These are phyloP conservation scores for Coniochaeta hoffmannii DNA, from an alignment of 2,329 filamentous ascomycete species.

Conservation along the genomic window DNA sequence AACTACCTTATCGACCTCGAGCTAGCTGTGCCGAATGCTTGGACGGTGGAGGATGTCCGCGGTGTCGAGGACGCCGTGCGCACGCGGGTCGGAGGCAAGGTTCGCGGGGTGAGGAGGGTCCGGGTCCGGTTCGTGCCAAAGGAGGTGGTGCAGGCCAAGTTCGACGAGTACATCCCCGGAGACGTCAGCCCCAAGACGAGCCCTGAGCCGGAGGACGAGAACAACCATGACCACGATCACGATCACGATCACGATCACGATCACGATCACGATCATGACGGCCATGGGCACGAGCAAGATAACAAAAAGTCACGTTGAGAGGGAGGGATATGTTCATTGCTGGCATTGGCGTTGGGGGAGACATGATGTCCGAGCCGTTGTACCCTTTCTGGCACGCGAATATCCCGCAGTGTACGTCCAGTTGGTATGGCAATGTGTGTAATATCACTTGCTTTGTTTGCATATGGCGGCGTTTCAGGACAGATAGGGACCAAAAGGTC, in stretches of 20 bases:
- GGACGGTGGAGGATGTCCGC: constrained; percentile 65
- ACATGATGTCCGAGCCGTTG: not conserved
- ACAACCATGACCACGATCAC: constrained; percentile 34
- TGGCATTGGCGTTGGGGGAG: not conserved
- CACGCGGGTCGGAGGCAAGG: constrained; percentile 63
- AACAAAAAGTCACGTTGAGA: constrained; percentile 9
- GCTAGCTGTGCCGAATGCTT: constrained; percentile 67
- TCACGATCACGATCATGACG: constrained; percentile 26
- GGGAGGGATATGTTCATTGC: not conserved
- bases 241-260: constrained; percentile 35
- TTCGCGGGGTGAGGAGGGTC: constrained; percentile 77
- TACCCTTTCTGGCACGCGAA: not conserved
- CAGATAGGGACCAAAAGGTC: not conserved
- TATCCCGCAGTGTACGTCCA: not conserved
- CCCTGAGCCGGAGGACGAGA: constrained; percentile 53
- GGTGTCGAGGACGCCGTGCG: constrained; percentile 69
- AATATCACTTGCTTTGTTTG: not conserved
- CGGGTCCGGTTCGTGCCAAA: constrained; percentile 75
- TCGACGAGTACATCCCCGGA: constrained; percentile 72
- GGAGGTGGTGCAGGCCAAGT: constrained; percentile 47
- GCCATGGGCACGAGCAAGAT: constrained; percentile 20
- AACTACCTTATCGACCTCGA: constrained; percentile 93
- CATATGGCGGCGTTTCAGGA: constrained; percentile 1
- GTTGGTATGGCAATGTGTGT: not conserved
- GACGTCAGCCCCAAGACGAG: constrained; percentile 50